Percentiles rank a stretch among this genome's conserved stretches.
Conservation (phyloP, 2,329 filamentous ascomycete species). For the Botryosphaeria dothidea region DNA sequence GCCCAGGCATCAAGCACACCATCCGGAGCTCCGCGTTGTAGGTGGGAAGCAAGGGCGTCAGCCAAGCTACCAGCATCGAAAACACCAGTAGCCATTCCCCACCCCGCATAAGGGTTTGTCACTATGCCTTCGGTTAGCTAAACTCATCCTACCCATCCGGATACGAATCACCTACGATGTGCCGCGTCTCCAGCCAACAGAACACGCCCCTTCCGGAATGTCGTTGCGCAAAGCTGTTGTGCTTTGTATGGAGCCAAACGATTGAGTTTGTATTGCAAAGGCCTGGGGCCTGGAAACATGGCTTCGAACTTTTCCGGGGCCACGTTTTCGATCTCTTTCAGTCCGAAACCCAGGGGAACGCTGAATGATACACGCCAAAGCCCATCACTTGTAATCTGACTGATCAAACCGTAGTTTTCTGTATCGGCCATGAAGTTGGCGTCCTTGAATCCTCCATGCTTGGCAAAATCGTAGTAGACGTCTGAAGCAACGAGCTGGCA, state of each 20-base stretch:
- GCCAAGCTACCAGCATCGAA: slow-evolving; percentile 36
- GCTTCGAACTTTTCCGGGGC: slow-evolving; percentile 31
- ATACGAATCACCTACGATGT: slow-evolving; percentile 29
- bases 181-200: slow-evolving; percentile 43
- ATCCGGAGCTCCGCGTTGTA: slow-evolving; percentile 25
- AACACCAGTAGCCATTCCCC: slow-evolving; percentile 37
- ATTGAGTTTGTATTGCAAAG: slow-evolving; percentile 32
- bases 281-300: slow-evolving; percentile 33
- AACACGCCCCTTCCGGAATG: slow-evolving; percentile 34
- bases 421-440: slow-evolving; percentile 42
- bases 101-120: slow-evolving; percentile 40
- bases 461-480: slow-evolving; percentile 37
- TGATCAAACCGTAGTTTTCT: slow-evolving; percentile 40
- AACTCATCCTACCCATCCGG: background rate
- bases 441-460: slow-evolving; percentile 37
- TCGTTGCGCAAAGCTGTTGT: slow-evolving; percentile 39
- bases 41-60: slow-evolving; percentile 29
- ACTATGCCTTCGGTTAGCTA: slow-evolving; percentile 23
- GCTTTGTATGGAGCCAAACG: slow-evolving; percentile 43
- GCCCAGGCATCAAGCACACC: slow-evolving; percentile 38
- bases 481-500: slow-evolving; percentile 42
- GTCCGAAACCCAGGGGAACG: slow-evolving; percentile 25
- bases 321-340: slow-evolving; percentile 28
- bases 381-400: slow-evolving; percentile 31
- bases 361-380: slow-evolving; percentile 47